A percentile compares a stretch with the other conserved stretches of the same genome.
These are phyloP conservation scores for Cyamopsis tetragonoloba DNA, from an alignment of 306 rosid genomes.

Conservation along the genomic window DNA sequence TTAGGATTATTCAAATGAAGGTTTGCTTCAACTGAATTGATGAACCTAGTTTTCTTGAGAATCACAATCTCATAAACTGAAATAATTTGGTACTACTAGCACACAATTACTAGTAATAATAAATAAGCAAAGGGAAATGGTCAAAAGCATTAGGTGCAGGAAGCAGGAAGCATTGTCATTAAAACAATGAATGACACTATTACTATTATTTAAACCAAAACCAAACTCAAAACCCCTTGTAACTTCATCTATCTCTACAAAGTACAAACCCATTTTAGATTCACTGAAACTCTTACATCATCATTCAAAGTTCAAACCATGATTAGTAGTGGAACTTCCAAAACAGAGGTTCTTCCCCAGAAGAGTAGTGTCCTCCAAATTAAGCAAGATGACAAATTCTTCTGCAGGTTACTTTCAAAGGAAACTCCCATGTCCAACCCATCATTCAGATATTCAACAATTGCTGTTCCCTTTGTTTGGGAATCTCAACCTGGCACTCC, in stretches of 20 bases:
- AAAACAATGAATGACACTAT: not conserved
- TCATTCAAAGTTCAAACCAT: too few relatives aligned
- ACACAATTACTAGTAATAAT: too few relatives aligned
- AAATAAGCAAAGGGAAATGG: not conserved
- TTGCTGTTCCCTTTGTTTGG: slow-evolving; percentile 74
- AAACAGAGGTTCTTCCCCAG: slow-evolving; percentile 30
- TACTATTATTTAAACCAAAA: slow-evolving; percentile 15
- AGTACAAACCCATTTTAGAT: not conserved
- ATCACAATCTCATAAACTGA: not conserved
- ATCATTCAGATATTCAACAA: slow-evolving; percentile 57
- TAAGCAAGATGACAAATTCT: slow-evolving; percentile 57
- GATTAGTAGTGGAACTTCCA: too few relatives aligned
- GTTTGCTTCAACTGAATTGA: not conserved
- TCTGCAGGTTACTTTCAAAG: slow-evolving; percentile 58
- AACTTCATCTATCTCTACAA: too few relatives aligned
- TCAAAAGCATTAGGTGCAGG: not conserved
- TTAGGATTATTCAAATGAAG: not conserved
- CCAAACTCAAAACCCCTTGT: slow-evolving; percentile 9
- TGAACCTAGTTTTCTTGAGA: not conserved
- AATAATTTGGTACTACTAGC: not conserved
- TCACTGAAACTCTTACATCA: too few relatives aligned
- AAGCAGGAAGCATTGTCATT: not conserved
- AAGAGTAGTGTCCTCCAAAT: slow-evolving; percentile 39
- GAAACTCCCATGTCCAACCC: slow-evolving; percentile 59
- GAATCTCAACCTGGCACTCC: slow-evolving; percentile 97